These are phyloP conservation scores for Myxozyma geophila DNA, from an alignment of 805 yeast genomes.

Conservation along the genomic window DNA sequence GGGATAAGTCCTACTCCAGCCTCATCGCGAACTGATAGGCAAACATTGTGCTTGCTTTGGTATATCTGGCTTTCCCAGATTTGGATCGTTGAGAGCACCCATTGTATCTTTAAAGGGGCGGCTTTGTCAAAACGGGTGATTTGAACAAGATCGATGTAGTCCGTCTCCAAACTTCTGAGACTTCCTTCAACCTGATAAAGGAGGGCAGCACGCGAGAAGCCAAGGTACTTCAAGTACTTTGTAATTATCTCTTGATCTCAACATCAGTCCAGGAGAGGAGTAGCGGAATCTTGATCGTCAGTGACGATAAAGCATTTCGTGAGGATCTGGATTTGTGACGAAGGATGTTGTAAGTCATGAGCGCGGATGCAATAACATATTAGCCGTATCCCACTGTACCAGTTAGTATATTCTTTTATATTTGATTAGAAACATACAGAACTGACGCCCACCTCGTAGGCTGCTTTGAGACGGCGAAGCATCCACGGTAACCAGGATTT, in stretches of 20 bases:
- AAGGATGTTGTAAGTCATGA: slow-evolving; percentile 55
- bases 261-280: background rate
- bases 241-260: background rate
- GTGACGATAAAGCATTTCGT: slow-evolving; percentile 47
- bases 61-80: slow-evolving; percentile 56
- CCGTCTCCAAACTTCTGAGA: slow-evolving; percentile 52
- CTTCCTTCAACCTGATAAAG: slow-evolving; percentile 52
- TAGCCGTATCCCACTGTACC: no score
- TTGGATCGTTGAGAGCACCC: slow-evolving; percentile 59
- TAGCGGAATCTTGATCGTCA: background rate
- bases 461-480: no score
- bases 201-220: slow-evolving; percentile 53
- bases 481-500: no score
- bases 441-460: no score
- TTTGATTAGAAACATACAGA: no score
- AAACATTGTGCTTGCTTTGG: slow-evolving; percentile 69
- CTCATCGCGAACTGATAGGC: slow-evolving; percentile 52
- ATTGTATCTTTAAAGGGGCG: slow-evolving; percentile 56
- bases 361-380: no score
- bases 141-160: slow-evolving; percentile 59
- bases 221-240: slow-evolving; percentile 44
- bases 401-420: no score
- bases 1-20: slow-evolving; percentile 60
- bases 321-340: slow-evolving; percentile 59
- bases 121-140: slow-evolving; percentile 58